Base-by-base conservation (phyloP, 2,329 filamentous ascomycete species). In the Verticillium tricorpus region DNA sequence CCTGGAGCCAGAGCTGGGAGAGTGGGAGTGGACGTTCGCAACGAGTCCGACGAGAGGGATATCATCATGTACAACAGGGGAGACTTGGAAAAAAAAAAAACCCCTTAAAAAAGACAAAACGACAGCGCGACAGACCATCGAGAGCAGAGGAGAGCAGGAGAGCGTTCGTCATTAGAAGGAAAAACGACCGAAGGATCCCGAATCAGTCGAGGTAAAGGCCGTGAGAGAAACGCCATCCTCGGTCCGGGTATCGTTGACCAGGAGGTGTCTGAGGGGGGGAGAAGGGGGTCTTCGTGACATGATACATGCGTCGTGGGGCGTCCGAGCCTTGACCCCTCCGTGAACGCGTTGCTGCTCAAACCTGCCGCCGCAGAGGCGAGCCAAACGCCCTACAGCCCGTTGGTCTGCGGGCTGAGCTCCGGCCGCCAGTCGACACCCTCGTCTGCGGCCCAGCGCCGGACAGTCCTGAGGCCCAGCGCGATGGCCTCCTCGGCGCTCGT, bases 341-440 rank as follows among this genome's bases (percentile, higher is more conserved):
- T 35, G 9, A 14, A 14, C 34, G 34, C 34, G 34, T 35, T 11
- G 34, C 34, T 14, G 34, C 14, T 11, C 14, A 11, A 35, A 35
- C 14, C 14, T 35, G 34, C 34, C 2, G 34, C 3, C 34, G 28
- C 28, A 28, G 28, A 28, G 28, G 28, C 28, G 28, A 28, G 28
- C 6, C 28, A 28, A 28, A 6, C 28, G 28, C 28, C 28, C 25
- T 50, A 59, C 17, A 31, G 12, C 45, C 58, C 58, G 32, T 59
- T 59, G 9, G 40, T 28, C 58, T 59, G 58, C 9, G 62, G 57
- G 35, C 54, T 64, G 31, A 78, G 69, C 66, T 77, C 73, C 1
- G 78, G 74, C n/a, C 69, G 67, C 82, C 81, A 84, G 19, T 75
- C 70, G n/a, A 82, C 75, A 5, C 70, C 69, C 62, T 83, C 79